These are phyloP conservation scores for Collybia sp. DNA, from an alignment of 768 basidiomycete species.

Conservation along the genomic window DNA sequence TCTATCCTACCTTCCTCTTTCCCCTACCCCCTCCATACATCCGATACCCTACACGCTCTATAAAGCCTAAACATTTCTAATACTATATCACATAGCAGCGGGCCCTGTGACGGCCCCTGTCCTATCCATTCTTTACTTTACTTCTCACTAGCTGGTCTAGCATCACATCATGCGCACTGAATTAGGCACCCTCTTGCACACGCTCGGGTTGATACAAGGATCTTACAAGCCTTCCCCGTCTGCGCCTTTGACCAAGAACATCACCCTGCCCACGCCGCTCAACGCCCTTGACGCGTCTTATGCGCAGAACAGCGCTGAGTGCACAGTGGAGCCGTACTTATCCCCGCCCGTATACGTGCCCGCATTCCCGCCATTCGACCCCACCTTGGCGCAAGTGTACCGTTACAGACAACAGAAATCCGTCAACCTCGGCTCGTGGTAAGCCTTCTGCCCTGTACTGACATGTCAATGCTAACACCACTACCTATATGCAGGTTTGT, in stretches of 20 bases:
- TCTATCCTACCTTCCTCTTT: no score
- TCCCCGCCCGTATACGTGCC: constrained; percentile 24
- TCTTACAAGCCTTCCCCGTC: constrained; percentile 21
- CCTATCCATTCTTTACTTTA: not conserved
- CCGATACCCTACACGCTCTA: no score
- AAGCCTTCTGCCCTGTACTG: constrained; percentile 2
- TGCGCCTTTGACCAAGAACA: constrained; percentile 3
- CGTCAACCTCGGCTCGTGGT: constrained; percentile 68
- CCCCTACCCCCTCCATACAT: no score
- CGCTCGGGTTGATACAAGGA: constrained; percentile 24
- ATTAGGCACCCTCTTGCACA: constrained; percentile 23
- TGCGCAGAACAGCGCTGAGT: constrained; percentile 6
- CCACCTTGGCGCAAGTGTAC: constrained; percentile 42
- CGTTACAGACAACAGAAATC: constrained; percentile 61
- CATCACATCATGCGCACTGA: constrained; percentile 18
- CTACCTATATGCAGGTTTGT: constrained; percentile 52
- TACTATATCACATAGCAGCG: no score
- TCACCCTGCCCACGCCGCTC: constrained; percentile 1
- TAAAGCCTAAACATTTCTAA: no score
- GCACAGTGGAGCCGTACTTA: constrained; percentile 24
- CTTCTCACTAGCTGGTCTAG: not conserved
- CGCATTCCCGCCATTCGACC: constrained; percentile 44
- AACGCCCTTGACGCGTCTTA: not conserved
- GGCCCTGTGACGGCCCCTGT: no score
- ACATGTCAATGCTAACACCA: not conserved